phyloP scores from a whole-genome alignment of 345 rosid genomes.

The Gossypium herbaceum region DNA sequence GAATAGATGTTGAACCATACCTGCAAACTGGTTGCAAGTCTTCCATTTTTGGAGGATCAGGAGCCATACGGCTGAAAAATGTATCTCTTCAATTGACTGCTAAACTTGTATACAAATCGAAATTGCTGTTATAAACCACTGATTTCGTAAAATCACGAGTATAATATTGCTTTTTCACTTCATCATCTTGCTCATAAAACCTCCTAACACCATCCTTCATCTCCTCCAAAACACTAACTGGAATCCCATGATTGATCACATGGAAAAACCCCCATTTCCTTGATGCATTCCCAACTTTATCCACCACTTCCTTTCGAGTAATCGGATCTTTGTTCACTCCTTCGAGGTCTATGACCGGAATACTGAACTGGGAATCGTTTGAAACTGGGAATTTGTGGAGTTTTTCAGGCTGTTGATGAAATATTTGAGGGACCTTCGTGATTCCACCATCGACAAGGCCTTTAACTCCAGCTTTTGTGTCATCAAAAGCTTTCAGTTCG shows the following conservation, averaged over 20 bases:
- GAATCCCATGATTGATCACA: constrained; percentile 45
- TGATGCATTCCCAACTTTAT: constrained; percentile 26
- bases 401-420: constrained; percentile 19
- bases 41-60: background rate
- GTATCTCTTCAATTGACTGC: constrained; percentile 16
- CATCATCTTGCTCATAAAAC: constrained; percentile 37
- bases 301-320: constrained; percentile 12
- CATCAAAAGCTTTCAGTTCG: constrained; percentile 25
- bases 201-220: constrained; percentile 26
- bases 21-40: background rate
- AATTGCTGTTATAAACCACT: constrained; percentile 16
- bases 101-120: background rate
- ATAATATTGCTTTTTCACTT: constrained; percentile 23
- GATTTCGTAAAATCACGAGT: constrained; percentile 19
- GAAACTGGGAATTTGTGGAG: background rate
- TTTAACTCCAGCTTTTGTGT: constrained; percentile 23
- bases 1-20: background rate
- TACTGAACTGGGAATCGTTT: background rate
- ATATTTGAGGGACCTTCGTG: constrained; percentile 26
- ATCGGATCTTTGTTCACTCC: constrained; percentile 10
- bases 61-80: background rate
- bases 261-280: constrained; percentile 47
- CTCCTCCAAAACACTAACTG: constrained; percentile 24
- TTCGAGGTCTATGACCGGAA: constrained; percentile 39
- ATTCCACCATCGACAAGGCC: constrained; percentile 22